Conservation (phyloP, 2,329 filamentous ascomycete genomes). For the Calonectria pseudoturangicola region DNA sequence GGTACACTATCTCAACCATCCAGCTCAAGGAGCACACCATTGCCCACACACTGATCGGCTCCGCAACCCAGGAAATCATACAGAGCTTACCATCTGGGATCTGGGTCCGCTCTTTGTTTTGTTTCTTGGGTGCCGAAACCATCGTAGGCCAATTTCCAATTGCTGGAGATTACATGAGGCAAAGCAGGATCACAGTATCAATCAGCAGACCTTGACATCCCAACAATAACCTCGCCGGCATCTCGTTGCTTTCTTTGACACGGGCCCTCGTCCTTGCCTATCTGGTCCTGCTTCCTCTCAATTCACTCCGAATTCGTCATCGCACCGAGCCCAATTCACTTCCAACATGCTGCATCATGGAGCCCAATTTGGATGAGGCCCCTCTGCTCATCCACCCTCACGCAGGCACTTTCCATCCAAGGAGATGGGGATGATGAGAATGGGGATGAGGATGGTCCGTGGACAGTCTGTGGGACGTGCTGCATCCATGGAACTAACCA, state of each 20-base stretch:
- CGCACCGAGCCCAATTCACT: conserved; percentile 50
- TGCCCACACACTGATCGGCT: conserved; percentile 34
- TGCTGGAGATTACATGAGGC: conserved; percentile 31
- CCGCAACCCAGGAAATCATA: conserved; percentile 34
- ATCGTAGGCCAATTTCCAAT: conserved; percentile 20
- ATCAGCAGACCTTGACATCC: conserved; percentile 14
- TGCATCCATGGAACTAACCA: conserved; percentile 33
- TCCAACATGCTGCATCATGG: conserved; percentile 45
- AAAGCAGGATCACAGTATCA: conserved; percentile 28
- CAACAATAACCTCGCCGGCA: conserved; percentile 25
- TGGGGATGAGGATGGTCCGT: conserved; percentile 36
- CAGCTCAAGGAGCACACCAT: conserved; percentile 29
- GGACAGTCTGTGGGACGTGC: conserved; percentile 50
- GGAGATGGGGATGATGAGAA: conserved; percentile 25
- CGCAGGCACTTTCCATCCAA: conserved; percentile 38
- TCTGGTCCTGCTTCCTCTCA: conserved; percentile 27
- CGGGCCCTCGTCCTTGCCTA: conserved; percentile 32
- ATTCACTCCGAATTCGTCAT: conserved; percentile 51
- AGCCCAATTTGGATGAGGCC: conserved; percentile 42
- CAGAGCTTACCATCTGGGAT: conserved; percentile 29
- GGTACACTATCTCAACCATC: conserved; percentile 10
- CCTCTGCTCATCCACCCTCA: conserved; percentile 39
- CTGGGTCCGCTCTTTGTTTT: conserved; percentile 42
- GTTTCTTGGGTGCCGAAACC: conserved; percentile 31
- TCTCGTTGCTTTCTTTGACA: conserved; percentile 22